phyloP scores from a whole-genome alignment of 805 yeast species.

The Saccharomycopsis sp. region DNA sequence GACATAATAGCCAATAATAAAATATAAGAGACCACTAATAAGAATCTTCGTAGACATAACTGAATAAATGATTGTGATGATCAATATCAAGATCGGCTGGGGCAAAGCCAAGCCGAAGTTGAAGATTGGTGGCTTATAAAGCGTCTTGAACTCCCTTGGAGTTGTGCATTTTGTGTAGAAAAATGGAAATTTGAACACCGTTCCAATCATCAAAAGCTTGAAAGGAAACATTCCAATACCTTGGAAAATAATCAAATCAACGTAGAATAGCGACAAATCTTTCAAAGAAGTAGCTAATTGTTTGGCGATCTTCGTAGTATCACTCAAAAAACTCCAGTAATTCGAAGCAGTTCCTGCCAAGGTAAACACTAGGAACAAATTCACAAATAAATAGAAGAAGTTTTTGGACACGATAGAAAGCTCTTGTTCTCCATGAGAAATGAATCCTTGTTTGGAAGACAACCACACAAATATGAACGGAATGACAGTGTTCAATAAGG shows the following conservation, averaged over 20 bases:
- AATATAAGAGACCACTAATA: constrained; percentile 77
- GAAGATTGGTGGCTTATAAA: constrained; percentile 85
- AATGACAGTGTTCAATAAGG: constrained; percentile 71
- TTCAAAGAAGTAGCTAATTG: constrained; percentile 77
- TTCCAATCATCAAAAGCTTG: constrained; percentile 74
- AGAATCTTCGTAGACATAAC: constrained; percentile 85
- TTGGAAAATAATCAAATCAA: constrained; percentile 74
- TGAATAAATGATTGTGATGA: constrained; percentile 80
- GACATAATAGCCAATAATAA: constrained; percentile 78
- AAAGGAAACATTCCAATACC: constrained; percentile 90
- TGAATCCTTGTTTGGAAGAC: constrained; percentile 78
- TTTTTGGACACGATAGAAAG: constrained; percentile 84
- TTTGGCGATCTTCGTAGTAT: constrained; percentile 82
- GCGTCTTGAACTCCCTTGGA: constrained; percentile 69
- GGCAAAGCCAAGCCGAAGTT: constrained; percentile 90
- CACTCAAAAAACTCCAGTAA: constrained; percentile 74
- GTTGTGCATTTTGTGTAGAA: constrained; percentile 62
- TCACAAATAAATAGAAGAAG: constrained; percentile 90
- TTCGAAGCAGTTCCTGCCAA: constrained; percentile 87
- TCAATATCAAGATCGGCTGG: constrained; percentile 79
- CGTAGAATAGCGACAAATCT: constrained; percentile 80
- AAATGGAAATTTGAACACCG: constrained; percentile 66
- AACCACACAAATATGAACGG: constrained; percentile 85
- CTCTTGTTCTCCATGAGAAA: constrained; percentile 91
- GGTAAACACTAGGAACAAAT: constrained; percentile 88